A percentile compares a stretch with the other conserved stretches of the same genome.
These are phyloP conservation scores for Arthrobotrys conoides DNA, from an alignment of 2,329 filamentous ascomycete species.

Conservation along the genomic window DNA sequence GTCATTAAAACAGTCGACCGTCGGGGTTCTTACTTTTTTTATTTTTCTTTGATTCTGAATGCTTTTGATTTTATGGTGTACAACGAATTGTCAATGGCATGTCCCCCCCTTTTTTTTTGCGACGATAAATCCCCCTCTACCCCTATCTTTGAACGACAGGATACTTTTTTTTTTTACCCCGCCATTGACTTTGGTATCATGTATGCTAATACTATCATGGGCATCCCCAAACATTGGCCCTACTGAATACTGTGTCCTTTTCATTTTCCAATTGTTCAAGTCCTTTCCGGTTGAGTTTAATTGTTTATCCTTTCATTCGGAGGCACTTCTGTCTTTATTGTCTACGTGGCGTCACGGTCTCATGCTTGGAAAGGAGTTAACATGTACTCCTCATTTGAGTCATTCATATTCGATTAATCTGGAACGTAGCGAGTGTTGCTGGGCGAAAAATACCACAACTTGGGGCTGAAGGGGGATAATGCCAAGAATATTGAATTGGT, in stretches of 20 bases:
- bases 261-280: neutral
- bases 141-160: no score
- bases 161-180: neutral
- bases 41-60: no score
- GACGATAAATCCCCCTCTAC: no score
- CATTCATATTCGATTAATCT: neutral
- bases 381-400: neutral
- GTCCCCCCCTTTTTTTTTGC: no score
- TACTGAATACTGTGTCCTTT: constrained; percentile 9
- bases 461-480: neutral
- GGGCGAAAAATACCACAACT: neutral
- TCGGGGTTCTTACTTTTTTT: no score
- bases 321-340: neutral
- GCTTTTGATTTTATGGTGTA: no score
- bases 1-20: no score
- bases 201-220: neutral
- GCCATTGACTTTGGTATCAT: neutral
- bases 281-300: neutral
- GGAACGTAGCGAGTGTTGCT: neutral
- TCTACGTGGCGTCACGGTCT: neutral
- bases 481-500: neutral
- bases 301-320: neutral
- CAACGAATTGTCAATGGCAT: no score
- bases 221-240: neutral
- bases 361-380: neutral